Evolutionary conservation across 2,329 filamentous ascomycete species (phyloP), one percentile per base, ranked within the genome.

Genomic region (Clarireedia paspali): DNA sequence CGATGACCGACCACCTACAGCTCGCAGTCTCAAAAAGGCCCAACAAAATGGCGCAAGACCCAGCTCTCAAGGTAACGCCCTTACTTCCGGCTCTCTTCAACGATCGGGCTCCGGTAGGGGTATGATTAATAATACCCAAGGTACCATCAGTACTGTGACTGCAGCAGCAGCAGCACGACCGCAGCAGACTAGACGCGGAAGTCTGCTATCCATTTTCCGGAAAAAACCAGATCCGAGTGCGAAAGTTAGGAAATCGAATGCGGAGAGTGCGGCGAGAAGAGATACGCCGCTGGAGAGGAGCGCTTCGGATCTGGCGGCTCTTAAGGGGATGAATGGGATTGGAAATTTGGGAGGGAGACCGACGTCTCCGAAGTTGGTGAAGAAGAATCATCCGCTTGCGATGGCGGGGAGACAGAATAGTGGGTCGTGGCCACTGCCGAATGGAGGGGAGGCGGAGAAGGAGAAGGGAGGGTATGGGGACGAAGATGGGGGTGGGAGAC

Each of bases 211-310:
- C 2, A 81, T 81, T 4, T 70, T 90, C n/a, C 83, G 87, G 54
- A 85, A 80, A 70, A 87, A 83, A 67, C 70, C 70, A 38, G 76
- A 80, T 59, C 64, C 73, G 26, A 65, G 72, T 55, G 72, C 75
- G 48, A 81, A 77, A 64, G 77, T 85, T 20, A 74, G 78, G 34
- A 81, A 82, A 39, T 70, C 73, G 0, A 77, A 78, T 23, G 64
- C 70, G 12, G 83, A 86, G 61, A 84, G 78, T 60, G 78, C 79
- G 2, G 82, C 83, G 1, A 74, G 84, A 9, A 75, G 78, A 51
- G 84, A 88, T 60, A 85, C 82, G 0, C 77, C 74, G 20, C 72
- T 87, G 1, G 84, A 88, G 67, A 76, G 82, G 34, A 80, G 74
- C 60, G 67, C 72, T n/a, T 72, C 74, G 6, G 77, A 85, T 65